These are phyloP conservation scores for Aspergillus pseudotamarii DNA, from an alignment of 2,329 filamentous ascomycete genomes.

Conservation along the genomic window DNA sequence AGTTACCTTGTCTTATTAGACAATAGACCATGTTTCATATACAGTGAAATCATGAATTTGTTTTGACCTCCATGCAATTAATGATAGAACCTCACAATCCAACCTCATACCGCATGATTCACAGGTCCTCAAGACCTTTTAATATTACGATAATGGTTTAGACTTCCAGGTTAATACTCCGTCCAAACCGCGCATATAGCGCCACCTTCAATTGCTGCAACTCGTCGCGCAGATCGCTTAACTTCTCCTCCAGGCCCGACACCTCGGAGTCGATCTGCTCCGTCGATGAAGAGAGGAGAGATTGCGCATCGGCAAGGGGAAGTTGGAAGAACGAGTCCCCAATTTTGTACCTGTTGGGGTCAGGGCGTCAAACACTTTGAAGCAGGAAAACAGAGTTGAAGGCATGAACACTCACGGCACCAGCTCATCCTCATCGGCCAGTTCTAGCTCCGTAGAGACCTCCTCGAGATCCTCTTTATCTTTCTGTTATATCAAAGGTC, in stretches of 20 bases:
- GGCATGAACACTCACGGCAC: conserved; percentile 70
- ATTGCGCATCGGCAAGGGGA: conserved; percentile 80
- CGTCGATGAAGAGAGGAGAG: conserved; percentile 74
- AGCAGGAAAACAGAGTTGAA: neutral
- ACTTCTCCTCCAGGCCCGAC: conserved; percentile 72
- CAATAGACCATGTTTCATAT: neutral
- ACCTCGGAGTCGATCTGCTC: conserved; percentile 78
- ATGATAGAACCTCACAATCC: neutral
- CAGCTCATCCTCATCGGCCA: conserved; percentile 91
- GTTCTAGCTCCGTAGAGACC: conserved; percentile 84
- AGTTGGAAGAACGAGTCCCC: conserved; percentile 94
- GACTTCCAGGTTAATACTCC: conserved; percentile 92
- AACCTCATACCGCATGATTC: neutral
- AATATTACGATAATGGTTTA: conserved; percentile 1
- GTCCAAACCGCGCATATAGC: conserved; percentile 90
- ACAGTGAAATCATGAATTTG: neutral
- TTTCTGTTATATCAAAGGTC: conserved; percentile 65
- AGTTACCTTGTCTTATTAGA: neutral
- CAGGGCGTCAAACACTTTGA: neutral
- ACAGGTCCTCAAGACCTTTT: neutral
- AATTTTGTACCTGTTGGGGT: conserved; percentile 77
- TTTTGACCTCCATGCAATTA: neutral
- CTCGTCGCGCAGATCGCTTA: conserved; percentile 76
- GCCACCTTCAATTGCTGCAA: conserved; percentile 89
- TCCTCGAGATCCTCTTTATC: conserved; percentile 98